Conservation (phyloP, 495 filamentous ascomycete species). For the Cairneyella variabilis region DNA sequence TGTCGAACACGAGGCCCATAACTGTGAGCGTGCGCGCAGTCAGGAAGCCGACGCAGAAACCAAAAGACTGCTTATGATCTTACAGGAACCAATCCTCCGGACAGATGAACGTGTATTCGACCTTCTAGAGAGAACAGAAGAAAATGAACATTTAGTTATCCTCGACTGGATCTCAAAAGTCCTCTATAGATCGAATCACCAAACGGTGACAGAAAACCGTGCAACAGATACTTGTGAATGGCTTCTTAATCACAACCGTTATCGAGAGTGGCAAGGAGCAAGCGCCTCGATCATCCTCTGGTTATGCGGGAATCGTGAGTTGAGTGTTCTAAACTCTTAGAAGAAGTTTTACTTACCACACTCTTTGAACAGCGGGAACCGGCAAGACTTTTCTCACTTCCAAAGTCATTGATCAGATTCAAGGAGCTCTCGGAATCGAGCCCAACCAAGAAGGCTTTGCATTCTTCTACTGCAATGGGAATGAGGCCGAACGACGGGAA, state of each 20-base stretch:
- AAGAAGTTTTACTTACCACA: not conserved
- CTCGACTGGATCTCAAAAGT: conserved; percentile 27
- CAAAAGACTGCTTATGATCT: not conserved
- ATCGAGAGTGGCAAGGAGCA: conserved; percentile 14
- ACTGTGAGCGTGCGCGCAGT: conserved; percentile 3
- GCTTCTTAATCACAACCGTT: conserved; percentile 15
- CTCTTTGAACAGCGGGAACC: conserved; percentile 24
- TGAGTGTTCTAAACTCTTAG: not conserved
- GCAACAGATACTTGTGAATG: conserved; percentile 20
- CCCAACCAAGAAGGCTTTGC: conserved; percentile 32
- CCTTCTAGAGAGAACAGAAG: conserved; percentile 8
- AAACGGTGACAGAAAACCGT: conserved; percentile 12
- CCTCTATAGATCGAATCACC: conserved; percentile 16
- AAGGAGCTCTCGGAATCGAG: conserved; percentile 5
- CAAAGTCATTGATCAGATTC: conserved; percentile 30
- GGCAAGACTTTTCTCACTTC: conserved; percentile 38
- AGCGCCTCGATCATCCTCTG: conserved; percentile 16
- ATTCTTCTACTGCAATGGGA: conserved; percentile 39
- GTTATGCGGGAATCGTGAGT: conserved; percentile 21
- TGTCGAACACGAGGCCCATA: conserved; percentile 3
- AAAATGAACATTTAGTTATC: conserved; percentile 17
- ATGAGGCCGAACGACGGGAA: conserved; percentile 27
- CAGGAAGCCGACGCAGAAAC: conserved; percentile 1
- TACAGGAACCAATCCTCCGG: conserved; percentile 11
- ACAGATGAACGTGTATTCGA: conserved; percentile 5